Evolutionary conservation across 176 grass and related monocot genomes (phyloP).

Genomic region (Tillandsia leiboldiana): DNA sequence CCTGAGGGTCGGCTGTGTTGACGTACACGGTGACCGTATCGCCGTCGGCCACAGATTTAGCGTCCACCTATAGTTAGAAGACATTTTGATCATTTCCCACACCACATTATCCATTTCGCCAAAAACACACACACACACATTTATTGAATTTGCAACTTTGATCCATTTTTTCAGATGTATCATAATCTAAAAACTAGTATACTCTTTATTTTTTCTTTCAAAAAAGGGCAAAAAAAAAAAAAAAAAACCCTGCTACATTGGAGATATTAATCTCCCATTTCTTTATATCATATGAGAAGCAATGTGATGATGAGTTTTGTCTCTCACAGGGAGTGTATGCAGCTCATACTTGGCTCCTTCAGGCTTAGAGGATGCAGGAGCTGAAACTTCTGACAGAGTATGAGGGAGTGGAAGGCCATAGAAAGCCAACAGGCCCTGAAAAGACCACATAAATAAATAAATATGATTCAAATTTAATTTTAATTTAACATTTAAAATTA

Average conservation of each 20-base stretch:
- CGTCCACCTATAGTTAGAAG: constrained; percentile 44
- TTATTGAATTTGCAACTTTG: neutral
- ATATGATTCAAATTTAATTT: neutral
- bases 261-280: no score
- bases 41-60: constrained; percentile 47
- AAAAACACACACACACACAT: no score
- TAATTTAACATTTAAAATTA: neutral
- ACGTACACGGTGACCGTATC: constrained; percentile 78
- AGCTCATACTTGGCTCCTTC: constrained; percentile 57
- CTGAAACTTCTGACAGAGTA: constrained; percentile 13
- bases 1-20: constrained; percentile 22
- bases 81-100: neutral
- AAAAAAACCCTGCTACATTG: no score
- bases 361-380: constrained; percentile 17
- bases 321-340: constrained; percentile 74
- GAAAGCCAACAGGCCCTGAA: constrained; percentile 63
- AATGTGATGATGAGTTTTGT: neutral
- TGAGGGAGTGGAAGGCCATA: constrained; percentile 61
- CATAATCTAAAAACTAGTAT: no score
- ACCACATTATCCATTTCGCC: neutral
- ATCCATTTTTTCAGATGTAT: no score
- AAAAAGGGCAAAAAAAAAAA: no score
- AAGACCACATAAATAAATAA: no score
- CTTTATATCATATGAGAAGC: neutral
- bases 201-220: no score